phyloP scores from a whole-genome alignment of 768 basidiomycete genomes.

The Boletus pseudopeckii region DNA sequence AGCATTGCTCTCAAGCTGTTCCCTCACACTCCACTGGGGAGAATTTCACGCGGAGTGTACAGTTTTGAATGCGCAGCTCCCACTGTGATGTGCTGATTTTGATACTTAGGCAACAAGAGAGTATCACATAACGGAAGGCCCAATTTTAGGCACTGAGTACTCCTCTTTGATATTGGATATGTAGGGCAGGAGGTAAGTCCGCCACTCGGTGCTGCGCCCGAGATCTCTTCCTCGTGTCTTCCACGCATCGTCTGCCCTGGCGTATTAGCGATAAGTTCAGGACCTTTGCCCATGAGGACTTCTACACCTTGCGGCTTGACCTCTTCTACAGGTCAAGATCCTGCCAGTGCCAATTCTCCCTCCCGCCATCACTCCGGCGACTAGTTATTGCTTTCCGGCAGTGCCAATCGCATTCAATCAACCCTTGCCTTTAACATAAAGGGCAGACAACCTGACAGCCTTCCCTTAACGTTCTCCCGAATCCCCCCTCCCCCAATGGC shows the following conservation, averaged over 20 bases:
- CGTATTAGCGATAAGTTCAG: not conserved
- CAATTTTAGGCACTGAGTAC: too few species aligned
- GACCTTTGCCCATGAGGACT: not conserved
- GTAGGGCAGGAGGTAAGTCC: too few species aligned
- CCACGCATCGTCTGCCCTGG: not conserved
- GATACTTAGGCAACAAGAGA: too few species aligned
- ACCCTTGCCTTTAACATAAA: constrained; percentile 3
- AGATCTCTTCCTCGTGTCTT: not conserved
- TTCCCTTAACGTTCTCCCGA: not conserved
- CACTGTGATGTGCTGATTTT: too few species aligned
- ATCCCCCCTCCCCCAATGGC: constrained; percentile 13
- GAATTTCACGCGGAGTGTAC: too few species aligned
- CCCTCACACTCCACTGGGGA: too few species aligned
- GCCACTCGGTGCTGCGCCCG: not conserved
- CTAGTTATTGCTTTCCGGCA: not conserved
- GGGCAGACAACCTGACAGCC: not conserved
- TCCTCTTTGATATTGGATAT: too few species aligned
- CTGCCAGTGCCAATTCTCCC: too few species aligned
- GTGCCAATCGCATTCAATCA: not conserved
- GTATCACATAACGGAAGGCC: too few species aligned
- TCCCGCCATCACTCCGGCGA: not conserved
- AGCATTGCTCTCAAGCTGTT: too few species aligned
- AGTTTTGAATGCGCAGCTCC: too few species aligned
- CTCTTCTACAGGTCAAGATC: not conserved
- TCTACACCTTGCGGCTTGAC: not conserved